Base-by-base conservation (phyloP, 768 basidiomycete genomes). In the Dioszegia aurantiaca region DNA sequence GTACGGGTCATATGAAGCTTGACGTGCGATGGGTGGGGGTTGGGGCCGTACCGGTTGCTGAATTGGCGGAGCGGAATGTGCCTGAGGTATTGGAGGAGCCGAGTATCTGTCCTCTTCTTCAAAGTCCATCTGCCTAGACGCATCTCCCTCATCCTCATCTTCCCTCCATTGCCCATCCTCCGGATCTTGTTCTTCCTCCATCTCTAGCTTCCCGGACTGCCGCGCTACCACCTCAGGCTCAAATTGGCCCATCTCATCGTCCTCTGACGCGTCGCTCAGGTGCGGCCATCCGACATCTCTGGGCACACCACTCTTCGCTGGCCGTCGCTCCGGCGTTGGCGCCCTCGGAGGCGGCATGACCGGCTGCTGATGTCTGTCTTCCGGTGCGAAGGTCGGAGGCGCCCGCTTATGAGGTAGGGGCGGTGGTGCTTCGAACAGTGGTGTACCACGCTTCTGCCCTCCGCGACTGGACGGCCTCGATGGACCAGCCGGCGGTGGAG, bases 361-460 rank as follows among this genome's bases (percentile, higher is more conserved):
- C 10, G 43, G 43, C 43, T 44, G 43, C 4, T 23, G 43, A 44
- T 44, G 26, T 23, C 23, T 17, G 23, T 54, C 52, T 28, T 40
- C 6, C 52, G 19, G 41, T 11, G 10, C n/a, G n/a, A n/a, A n/a
- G n/a, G n/a, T 12, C 10, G 54, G 26, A 17, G 41, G 4, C 2
- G 23, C n/a, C n/a, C 21, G 41, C n/a, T 40, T 40, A 3, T 21
- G 21, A 21, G 54, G 54, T 4, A 55, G 2, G 11, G 54, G 62
- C 33, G 62, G 62, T 4, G 46, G 62, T 27, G 52, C 33, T 24
- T 54, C 61, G 39, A 45, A 62, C 36, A 42, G 16, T 19, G 61
- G 61, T 1, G 51, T 39, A 44, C 48, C 47, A 9, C 30, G 23
- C 26, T 55, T 53, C 9, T 21, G 39, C 3, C 36, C 24, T n/a